Evolutionary conservation across 139 green algal genomes (phyloP).

Genomic region (Coccomyxa sp.): DNA sequence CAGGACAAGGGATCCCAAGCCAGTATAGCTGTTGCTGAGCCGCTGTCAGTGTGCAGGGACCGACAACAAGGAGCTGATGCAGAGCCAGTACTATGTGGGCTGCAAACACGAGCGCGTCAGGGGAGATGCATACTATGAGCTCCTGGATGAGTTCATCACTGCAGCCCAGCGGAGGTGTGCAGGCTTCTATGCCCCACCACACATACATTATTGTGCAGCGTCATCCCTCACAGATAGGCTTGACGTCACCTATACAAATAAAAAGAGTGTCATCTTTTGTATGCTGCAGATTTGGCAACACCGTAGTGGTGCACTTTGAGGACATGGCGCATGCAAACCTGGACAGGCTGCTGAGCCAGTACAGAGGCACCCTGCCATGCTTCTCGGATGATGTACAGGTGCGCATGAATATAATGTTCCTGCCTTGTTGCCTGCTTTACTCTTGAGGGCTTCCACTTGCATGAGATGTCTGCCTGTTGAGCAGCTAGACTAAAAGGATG

Average conservation of each 20-base stretch:
- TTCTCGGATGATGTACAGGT: conserved; percentile 62
- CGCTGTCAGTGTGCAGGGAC: conserved; percentile 31
- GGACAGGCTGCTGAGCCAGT: conserved; percentile 59
- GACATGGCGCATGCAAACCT: conserved; percentile 73
- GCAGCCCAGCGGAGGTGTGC: conserved; percentile 41
- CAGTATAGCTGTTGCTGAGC: not conserved
- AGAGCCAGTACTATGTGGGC: conserved; percentile 55
- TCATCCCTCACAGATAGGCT: too few species aligned
- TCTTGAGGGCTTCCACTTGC: too few species aligned
- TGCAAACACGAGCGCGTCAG: conserved; percentile 45
- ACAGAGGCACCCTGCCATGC: conserved; percentile 65
- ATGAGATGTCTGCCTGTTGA: too few species aligned
- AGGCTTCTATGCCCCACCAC: not conserved
- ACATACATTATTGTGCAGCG: too few species aligned
- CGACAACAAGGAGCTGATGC: conserved; percentile 60
- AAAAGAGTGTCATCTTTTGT: too few species aligned
- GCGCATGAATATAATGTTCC: not conserved
- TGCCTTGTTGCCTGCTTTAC: too few species aligned
- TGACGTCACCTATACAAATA: too few species aligned
- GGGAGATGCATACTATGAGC: conserved; percentile 72
- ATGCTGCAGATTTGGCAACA: conserved; percentile 65
- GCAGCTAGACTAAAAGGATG: too few species aligned
- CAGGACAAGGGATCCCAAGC: too few species aligned
- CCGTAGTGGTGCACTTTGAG: conserved; percentile 76
- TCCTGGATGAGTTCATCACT: conserved; percentile 81